Evolutionary conservation across 2,329 filamentous ascomycete species (phyloP).

Genomic region (Cytospora piceae): DNA sequence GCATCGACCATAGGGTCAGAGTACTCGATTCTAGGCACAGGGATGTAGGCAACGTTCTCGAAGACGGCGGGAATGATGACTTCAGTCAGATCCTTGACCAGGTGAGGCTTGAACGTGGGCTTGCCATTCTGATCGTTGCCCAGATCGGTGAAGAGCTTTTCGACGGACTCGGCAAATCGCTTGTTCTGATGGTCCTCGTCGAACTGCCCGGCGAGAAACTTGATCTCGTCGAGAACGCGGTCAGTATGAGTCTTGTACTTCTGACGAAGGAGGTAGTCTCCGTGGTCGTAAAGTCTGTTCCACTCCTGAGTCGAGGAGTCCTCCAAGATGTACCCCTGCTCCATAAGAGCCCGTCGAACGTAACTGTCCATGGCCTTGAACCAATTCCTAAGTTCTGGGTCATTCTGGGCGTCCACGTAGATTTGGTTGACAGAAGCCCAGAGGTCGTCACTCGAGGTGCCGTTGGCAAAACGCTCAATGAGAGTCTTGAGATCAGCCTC

Average conservation of each 20-base stretch:
- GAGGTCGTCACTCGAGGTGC: constrained; percentile 84
- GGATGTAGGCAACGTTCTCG: constrained; percentile 85
- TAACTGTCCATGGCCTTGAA: constrained; percentile 80
- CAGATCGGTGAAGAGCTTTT: constrained; percentile 86
- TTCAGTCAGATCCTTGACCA: constrained; percentile 85
- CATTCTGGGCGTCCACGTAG: constrained; percentile 83
- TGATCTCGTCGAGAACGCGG: constrained; percentile 84
- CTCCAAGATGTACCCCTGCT: constrained; percentile 90
- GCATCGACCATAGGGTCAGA: constrained; percentile 82
- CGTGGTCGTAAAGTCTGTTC: constrained; percentile 83
- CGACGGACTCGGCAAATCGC: constrained; percentile 72
- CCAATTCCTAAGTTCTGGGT: constrained; percentile 86
- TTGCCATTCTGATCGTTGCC: constrained; percentile 86
- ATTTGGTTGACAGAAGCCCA: constrained; percentile 84
- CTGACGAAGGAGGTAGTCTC: constrained; percentile 82
- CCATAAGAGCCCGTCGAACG: constrained; percentile 79
- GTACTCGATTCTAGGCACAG: constrained; percentile 92
- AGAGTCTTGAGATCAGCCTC: constrained; percentile 84
- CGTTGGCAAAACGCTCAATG: constrained; percentile 94
- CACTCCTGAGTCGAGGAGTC: constrained; percentile 80
- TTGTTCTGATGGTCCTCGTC: constrained; percentile 87
- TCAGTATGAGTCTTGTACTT: constrained; percentile 88
- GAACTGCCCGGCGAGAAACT: constrained; percentile 88
- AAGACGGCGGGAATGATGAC: constrained; percentile 84
- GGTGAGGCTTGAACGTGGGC: constrained; percentile 86